Evolutionary conservation across 176 grass and related monocot genomes (phyloP).

Genomic region (Avena atlantica): DNA sequence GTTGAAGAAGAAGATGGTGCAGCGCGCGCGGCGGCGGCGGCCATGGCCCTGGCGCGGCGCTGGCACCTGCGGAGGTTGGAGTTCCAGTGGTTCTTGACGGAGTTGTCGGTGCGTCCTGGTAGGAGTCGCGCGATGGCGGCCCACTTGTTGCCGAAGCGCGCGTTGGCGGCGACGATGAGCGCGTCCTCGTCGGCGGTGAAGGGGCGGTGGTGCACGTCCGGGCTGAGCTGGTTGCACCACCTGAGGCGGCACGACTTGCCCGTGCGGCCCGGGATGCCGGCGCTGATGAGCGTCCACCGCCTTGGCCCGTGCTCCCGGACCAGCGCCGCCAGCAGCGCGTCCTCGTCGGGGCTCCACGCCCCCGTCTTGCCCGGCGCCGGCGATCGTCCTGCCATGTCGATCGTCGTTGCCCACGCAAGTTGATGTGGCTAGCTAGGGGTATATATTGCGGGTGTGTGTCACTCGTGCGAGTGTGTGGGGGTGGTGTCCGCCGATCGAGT

Average conservation of each 20-base stretch:
- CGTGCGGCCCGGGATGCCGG: constrained; percentile 2
- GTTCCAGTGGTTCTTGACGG: constrained; percentile 87
- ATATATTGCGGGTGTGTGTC: background rate
- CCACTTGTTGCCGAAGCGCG: constrained; percentile 69
- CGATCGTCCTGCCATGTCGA: too few relatives aligned
- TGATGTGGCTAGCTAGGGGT: background rate
- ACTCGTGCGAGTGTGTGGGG: background rate
- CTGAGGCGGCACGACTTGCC: constrained; percentile 6
- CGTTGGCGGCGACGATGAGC: constrained; percentile 39
- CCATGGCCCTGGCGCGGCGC: background rate
- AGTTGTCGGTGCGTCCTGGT: constrained; percentile 72
- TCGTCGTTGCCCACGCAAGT: background rate
- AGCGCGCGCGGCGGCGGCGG: background rate
- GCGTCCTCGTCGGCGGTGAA: background rate
- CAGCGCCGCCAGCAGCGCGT: constrained; percentile 47
- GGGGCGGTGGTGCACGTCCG: constrained; percentile 3
- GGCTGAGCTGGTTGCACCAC: constrained; percentile 32
- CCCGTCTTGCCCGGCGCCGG: constrained; percentile 16
- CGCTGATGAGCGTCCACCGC: constrained; percentile 55
- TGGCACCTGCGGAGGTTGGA: constrained; percentile 54
- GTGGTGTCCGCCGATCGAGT: too few relatives aligned
- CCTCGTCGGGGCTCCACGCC: constrained; percentile 61
- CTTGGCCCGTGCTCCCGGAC: constrained; percentile 51
- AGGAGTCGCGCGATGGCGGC: constrained; percentile 70
- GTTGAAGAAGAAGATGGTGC: too few relatives aligned